Percentiles rank a stretch among this genome's conserved stretches.
These are phyloP conservation scores for Aureobasidium sp. DNA, from an alignment of 2,329 filamentous ascomycete species.

Conservation along the genomic window DNA sequence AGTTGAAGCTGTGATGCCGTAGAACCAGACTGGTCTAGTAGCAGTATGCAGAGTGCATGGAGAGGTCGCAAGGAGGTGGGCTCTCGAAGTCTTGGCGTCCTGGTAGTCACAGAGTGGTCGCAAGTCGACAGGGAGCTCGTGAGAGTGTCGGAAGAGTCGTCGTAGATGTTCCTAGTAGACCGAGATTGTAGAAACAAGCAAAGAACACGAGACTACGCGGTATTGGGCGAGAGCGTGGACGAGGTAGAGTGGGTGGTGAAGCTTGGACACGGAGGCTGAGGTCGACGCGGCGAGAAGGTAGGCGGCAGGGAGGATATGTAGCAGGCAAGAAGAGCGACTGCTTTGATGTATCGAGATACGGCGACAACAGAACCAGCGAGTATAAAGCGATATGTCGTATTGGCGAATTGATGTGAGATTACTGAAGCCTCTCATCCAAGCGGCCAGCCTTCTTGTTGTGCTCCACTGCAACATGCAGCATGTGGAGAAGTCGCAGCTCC, in stretches of 20 bases:
- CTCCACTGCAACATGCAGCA: neutral
- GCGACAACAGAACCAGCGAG: neutral
- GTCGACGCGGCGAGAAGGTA: slow-evolving; percentile 1
- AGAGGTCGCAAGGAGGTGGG: neutral
- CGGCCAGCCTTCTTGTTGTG: neutral
- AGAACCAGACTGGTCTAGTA: neutral
- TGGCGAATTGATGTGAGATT: neutral
- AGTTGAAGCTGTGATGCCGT: neutral
- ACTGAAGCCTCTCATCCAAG: neutral
- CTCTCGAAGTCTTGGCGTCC: neutral
- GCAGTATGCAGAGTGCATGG: neutral
- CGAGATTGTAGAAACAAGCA: neutral
- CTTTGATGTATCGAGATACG: neutral
- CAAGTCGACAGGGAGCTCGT: neutral
- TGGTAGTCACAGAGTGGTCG: neutral
- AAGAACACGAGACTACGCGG: slow-evolving; percentile 7
- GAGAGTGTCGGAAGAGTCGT: neutral
- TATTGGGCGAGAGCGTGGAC: neutral
- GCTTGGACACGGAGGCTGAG: slow-evolving; percentile 7
- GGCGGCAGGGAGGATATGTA: neutral
- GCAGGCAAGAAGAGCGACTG: neutral
- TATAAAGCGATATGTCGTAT: neutral
- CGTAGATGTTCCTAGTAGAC: neutral
- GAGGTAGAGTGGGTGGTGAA: neutral
- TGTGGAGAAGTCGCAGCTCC: slow-evolving; percentile 5